Evolutionary conservation across 2,329 filamentous ascomycete genomes (phyloP).

Genomic region (Ophiostoma sp.): DNA sequence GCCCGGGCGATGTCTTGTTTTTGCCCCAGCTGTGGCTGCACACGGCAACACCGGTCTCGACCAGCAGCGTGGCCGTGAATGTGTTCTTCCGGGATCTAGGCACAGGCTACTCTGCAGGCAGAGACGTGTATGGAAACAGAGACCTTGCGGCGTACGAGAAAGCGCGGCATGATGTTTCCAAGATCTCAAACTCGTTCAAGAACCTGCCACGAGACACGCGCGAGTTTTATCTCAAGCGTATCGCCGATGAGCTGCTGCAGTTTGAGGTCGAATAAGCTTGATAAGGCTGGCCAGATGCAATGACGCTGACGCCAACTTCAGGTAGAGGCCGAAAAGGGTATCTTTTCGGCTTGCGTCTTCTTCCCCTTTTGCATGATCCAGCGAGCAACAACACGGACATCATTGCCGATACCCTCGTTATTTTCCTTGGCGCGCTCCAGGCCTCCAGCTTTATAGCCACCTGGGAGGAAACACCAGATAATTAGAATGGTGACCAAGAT

Average conservation of each 20-base stretch:
- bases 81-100: constrained; percentile 75
- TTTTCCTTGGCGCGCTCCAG: constrained; percentile 39
- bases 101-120: constrained; percentile 63
- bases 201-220: constrained; percentile 60
- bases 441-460: constrained; percentile 33
- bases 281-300: background rate
- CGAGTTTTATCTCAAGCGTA: constrained; percentile 68
- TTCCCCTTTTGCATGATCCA: constrained; percentile 21
- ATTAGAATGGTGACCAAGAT: constrained; percentile 43
- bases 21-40: constrained; percentile 83
- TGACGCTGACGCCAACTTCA: background rate
- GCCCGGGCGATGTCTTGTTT: constrained; percentile 71
- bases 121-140: constrained; percentile 83
- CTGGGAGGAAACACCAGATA: constrained; percentile 44
- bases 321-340: background rate
- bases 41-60: constrained; percentile 56
- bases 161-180: constrained; percentile 65
- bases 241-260: constrained; percentile 60
- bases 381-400: constrained; percentile 28
- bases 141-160: constrained; percentile 82
- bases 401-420: constrained; percentile 36
- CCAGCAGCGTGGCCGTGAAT: constrained; percentile 74
- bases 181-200: constrained; percentile 59
- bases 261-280: constrained; percentile 23
- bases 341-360: background rate